Percentiles rank a stretch among this genome's conserved stretches.
These are phyloP conservation scores for Penicilliopsis zonata DNA, from an alignment of 495 filamentous ascomycete species.

Conservation along the genomic window DNA sequence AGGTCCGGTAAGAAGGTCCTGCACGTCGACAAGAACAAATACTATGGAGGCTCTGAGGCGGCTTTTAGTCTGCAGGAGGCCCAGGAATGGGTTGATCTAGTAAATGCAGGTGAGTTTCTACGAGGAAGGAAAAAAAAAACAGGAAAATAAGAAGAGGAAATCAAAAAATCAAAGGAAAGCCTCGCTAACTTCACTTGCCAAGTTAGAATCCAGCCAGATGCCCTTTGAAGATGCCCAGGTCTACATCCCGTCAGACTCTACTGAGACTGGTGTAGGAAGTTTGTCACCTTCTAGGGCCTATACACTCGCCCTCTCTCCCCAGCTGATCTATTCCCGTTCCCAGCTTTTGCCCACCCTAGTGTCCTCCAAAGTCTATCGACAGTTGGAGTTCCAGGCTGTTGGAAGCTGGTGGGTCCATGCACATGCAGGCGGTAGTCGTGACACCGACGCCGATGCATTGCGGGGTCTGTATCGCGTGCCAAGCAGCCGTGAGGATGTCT, in stretches of 20 bases:
- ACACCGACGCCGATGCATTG: constrained; percentile 5
- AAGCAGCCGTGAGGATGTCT: constrained; percentile 78
- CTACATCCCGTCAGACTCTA: constrained; percentile 8
- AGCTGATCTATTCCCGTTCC: constrained; percentile 77
- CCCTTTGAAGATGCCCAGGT: constrained; percentile 30
- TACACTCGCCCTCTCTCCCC: constrained; percentile 71
- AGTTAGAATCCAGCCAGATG: constrained; percentile 19
- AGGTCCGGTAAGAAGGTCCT: constrained; percentile 85
- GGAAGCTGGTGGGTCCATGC: constrained; percentile 83
- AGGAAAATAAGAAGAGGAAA: too few species aligned
- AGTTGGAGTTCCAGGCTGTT: constrained; percentile 87
- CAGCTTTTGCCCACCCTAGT: constrained; percentile 64
- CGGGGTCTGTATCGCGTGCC: constrained; percentile 51
- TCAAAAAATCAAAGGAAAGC: too few species aligned
- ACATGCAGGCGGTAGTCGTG: constrained; percentile 5
- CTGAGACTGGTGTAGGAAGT: constrained; percentile 14
- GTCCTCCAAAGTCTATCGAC: constrained; percentile 73
- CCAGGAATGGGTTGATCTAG: constrained; percentile 52
- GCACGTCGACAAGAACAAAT: constrained; percentile 76
- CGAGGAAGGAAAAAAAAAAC: too few species aligned
- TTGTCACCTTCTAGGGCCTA: constrained; percentile 64
- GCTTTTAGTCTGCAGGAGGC: constrained; percentile 80
- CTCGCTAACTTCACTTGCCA: too few species aligned
- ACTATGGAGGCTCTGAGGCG: constrained; percentile 79
- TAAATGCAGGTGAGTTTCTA: constrained; percentile 34